These are phyloP conservation scores for Typha latifolia DNA, from an alignment of 176 grass and related monocot genomes.

Conservation along the genomic window DNA sequence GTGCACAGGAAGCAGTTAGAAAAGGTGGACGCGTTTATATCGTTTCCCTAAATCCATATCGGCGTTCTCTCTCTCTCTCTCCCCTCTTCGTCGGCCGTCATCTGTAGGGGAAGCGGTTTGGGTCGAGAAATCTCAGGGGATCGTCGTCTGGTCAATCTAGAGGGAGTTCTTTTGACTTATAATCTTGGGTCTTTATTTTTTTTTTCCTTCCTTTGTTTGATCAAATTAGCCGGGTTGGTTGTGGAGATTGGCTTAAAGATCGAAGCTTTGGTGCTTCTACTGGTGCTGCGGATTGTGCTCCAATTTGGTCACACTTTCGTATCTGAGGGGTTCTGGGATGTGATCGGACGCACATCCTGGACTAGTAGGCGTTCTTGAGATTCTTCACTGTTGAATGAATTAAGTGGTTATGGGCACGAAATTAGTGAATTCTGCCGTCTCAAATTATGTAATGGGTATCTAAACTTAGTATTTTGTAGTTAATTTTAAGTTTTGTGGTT, in stretches of 20 bases:
- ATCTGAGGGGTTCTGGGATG: no score
- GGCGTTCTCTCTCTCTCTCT: not conserved
- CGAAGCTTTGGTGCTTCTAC: constrained; percentile 10
- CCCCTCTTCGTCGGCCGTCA: constrained; percentile 1
- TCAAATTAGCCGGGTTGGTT: constrained; percentile 4
- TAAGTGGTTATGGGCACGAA: not conserved
- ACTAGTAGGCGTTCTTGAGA: no score
- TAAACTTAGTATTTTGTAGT: not conserved
- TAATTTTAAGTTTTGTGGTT: constrained; percentile 25
- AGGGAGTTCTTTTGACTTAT: not conserved
- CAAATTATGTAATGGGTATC: not conserved
- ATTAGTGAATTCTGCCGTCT: not conserved
- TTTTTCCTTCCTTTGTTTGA: not conserved
- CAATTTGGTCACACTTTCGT: not conserved
- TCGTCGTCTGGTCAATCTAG: constrained; percentile 4
- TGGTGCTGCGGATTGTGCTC: not conserved
- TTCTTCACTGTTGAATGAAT: no score
- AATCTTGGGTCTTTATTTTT: constrained; percentile 3
- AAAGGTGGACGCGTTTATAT: no score
- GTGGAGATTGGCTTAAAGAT: constrained; percentile 7
- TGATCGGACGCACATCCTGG: no score
- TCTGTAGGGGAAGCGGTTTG: constrained; percentile 3
- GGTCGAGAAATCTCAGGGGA: not conserved
- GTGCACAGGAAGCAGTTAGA: no score
- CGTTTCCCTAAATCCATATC: no score